These are phyloP conservation scores for Exidia glandulosa DNA, from an alignment of 768 basidiomycete species.

Conservation along the genomic window DNA sequence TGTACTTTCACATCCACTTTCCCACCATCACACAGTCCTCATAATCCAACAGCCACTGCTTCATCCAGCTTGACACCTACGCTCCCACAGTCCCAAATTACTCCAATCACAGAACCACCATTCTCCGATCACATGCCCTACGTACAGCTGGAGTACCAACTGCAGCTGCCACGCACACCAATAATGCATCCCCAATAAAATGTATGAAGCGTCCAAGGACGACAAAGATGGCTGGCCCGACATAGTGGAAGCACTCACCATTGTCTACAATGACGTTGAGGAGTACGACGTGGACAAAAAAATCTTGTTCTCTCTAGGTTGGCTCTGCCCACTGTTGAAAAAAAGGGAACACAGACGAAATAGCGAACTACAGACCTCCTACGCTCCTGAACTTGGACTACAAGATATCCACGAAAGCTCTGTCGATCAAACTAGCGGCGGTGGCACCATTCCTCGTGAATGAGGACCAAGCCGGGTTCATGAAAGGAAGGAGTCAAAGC, in stretches of 20 bases:
- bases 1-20: no score
- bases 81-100: no score
- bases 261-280: slow-evolving; percentile 36
- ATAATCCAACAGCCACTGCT: no score
- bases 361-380: slow-evolving; percentile 13
- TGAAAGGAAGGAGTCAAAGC: slow-evolving; percentile 15
- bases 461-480: slow-evolving; percentile 28
- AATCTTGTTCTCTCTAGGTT: slow-evolving; percentile 17
- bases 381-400: slow-evolving; percentile 21
- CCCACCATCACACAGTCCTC: no score
- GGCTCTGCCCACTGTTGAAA: slow-evolving; percentile 31
- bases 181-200: no score
- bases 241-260: slow-evolving; percentile 13
- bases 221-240: background rate
- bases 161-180: no score
- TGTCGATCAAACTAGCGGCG: slow-evolving; percentile 11
- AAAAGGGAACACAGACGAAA: slow-evolving; percentile 15
- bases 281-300: slow-evolving; percentile 7
- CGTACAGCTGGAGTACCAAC: no score
- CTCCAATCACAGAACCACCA: no score
- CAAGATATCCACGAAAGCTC: slow-evolving; percentile 18
- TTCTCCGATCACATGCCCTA: no score
- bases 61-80: no score
- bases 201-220: background rate
- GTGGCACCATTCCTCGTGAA: slow-evolving; percentile 15